A percentile compares a stretch with the other conserved stretches of the same genome.
Evolutionary conservation across 192 early-diverging fungal genomes (phyloP).

Genomic region (Pilaira anomala): DNA sequence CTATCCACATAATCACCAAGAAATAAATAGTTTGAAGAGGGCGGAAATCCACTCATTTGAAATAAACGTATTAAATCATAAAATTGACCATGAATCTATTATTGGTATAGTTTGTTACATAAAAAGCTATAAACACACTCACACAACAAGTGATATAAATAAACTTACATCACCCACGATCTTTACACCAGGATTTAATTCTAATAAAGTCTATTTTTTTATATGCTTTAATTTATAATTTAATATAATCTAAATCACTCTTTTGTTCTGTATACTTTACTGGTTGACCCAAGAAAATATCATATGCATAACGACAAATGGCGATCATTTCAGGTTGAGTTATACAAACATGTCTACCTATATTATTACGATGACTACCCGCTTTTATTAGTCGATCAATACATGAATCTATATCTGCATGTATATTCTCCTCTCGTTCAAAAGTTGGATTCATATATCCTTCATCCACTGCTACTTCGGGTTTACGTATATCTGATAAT

Average conservation of each 20-base stretch:
- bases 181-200: slow-evolving; percentile 11
- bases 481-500: too few species aligned
- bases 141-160: neutral
- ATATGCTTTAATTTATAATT: neutral
- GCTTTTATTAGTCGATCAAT: slow-evolving; percentile 21
- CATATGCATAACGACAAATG: slow-evolving; percentile 81
- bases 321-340: slow-evolving; percentile 83
- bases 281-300: slow-evolving; percentile 87
- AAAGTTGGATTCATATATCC: too few species aligned
- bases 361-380: slow-evolving; percentile 11
- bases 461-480: too few species aligned
- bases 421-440: too few species aligned
- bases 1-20: slow-evolving; percentile 97
- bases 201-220: slow-evolving; percentile 8
- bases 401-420: slow-evolving; percentile 25
- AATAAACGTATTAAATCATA: slow-evolving; percentile 88
- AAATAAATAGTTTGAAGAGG: slow-evolving; percentile 87
- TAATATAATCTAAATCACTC: neutral
- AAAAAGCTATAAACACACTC: neutral
- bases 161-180: slow-evolving; percentile 17
- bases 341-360: slow-evolving; percentile 71
- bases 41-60: slow-evolving; percentile 90
- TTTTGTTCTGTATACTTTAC: slow-evolving; percentile 9
- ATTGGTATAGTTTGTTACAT: too few species aligned
- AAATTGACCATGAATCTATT: slow-evolving; percentile 81